These are phyloP conservation scores for Penicillium manginii DNA, from an alignment of 495 filamentous ascomycete species.

Conservation along the genomic window DNA sequence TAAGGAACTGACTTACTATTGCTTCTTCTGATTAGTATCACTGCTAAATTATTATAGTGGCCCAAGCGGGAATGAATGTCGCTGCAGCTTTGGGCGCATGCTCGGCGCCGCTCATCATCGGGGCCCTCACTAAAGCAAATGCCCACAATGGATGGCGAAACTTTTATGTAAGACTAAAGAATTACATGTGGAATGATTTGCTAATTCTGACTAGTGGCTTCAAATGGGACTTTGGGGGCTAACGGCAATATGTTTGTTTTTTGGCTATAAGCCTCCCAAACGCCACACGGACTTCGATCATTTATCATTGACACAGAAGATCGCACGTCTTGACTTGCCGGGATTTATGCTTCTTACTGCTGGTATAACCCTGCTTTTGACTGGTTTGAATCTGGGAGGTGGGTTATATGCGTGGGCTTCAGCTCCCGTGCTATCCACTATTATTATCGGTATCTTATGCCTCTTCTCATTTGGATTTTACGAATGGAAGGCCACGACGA, in stretches of 20 bases:
- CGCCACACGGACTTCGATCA: slow-evolving; percentile 15
- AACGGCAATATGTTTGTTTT: slow-evolving; percentile 14
- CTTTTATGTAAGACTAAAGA: slow-evolving; percentile 3
- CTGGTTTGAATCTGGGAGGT: slow-evolving; percentile 17
- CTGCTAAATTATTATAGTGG: background rate
- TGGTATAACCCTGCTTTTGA: slow-evolving; percentile 12
- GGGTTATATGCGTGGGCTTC: slow-evolving; percentile 7
- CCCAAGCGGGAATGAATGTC: slow-evolving; percentile 10
- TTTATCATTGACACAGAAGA: slow-evolving; percentile 15
- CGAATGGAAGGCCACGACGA: slow-evolving; percentile 18
- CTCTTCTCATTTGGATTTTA: slow-evolving; percentile 12
- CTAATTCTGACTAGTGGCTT: slow-evolving; percentile 7
- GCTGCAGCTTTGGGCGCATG: slow-evolving; percentile 9
- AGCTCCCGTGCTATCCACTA: slow-evolving; percentile 10
- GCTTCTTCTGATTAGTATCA: background rate
- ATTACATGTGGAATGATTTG: background rate
- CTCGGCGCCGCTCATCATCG: slow-evolving; percentile 10
- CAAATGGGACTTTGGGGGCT: slow-evolving; percentile 20
- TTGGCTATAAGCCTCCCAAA: slow-evolving; percentile 18
- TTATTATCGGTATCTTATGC: slow-evolving; percentile 10
- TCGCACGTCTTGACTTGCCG: slow-evolving; percentile 11
- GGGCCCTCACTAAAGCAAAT: slow-evolving; percentile 11
- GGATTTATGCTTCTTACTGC: slow-evolving; percentile 13
- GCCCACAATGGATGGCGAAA: slow-evolving; percentile 10
- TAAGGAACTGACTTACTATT: background rate